A percentile compares a stretch with the other conserved stretches of the same genome.
Conservation (phyloP, 2,329 filamentous ascomycete genomes). For the Didymosphaeria variabile region DNA sequence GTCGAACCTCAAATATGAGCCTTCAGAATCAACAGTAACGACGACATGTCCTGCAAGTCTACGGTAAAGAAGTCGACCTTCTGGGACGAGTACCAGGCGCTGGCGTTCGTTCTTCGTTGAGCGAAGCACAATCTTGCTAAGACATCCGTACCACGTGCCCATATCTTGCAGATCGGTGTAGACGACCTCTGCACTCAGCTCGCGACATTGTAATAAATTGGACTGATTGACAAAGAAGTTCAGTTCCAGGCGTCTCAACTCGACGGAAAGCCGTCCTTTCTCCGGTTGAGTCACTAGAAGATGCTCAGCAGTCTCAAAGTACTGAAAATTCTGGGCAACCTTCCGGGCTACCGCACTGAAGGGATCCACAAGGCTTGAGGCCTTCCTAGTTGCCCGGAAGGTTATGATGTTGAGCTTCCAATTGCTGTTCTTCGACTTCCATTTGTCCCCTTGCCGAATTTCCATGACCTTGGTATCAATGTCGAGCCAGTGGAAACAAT, state of each 20-base stretch:
- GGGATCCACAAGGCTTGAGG: constrained; percentile 59
- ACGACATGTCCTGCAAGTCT: constrained; percentile 55
- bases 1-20: constrained; percentile 59
- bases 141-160: constrained; percentile 68
- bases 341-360: constrained; percentile 52
- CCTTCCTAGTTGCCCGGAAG: constrained; percentile 37
- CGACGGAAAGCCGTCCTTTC: constrained; percentile 50
- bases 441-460: constrained; percentile 58
- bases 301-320: constrained; percentile 58
- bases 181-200: constrained; percentile 65
- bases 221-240: constrained; percentile 60
- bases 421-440: constrained; percentile 49
- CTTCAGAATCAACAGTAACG: constrained; percentile 49
- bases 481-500: constrained; percentile 70
- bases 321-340: constrained; percentile 57
- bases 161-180: constrained; percentile 61
- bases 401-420: constrained; percentile 52
- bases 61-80: constrained; percentile 50
- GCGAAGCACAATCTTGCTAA: constrained; percentile 66
- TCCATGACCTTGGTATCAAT: constrained; percentile 58
- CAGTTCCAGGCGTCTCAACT: constrained; percentile 64
- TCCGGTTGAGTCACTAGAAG: constrained; percentile 60
- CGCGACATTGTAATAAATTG: constrained; percentile 56
- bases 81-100: constrained; percentile 64
- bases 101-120: constrained; percentile 52